Evolutionary conservation across 2,329 filamentous ascomycete species (phyloP), one percentile per base, ranked within the genome.

Genomic region (Dactylellina parvicollis): DNA sequence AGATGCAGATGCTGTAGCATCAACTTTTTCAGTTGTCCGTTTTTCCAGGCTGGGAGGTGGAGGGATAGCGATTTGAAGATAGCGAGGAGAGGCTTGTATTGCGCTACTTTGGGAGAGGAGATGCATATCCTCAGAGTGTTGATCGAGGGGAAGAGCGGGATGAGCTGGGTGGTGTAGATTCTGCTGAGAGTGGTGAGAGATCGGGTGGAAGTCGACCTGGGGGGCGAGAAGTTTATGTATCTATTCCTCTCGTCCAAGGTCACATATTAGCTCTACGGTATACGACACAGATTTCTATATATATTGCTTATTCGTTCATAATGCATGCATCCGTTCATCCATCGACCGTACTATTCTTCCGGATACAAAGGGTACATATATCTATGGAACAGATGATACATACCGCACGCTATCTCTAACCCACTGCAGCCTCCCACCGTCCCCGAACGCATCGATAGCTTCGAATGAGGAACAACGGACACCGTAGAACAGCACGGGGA

Each of bases 401-500:
- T 60, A 60, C 55, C 55, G 22, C 2, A 60, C 55, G 16, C 28
- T 46, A 20, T 28, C 38, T 8, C 38, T 14, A 2, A 60, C 18
- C 9, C 44, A 30, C 4, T 26, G 40, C 3, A 60, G 40, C 8
- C 20, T 32, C 2, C 55, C 55, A 34, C 40, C 55, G 30, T 60
- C 55, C n/a, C 12, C 40, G 22, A 60, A 60, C 10, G 40, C 55
- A 4, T 12, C 24, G 10, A 60, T 28, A 9, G 55, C 26, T 4
- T 60, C 40, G 8, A 18, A 14, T 8, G 24, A 30, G 8, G 44
- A 4, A n/a, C n/a, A n/a, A n/a, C n/a, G 8, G 24, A 60, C n/a
- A 1, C 40, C 24, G 3, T 26, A 40, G 32, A 60, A 47, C 3
- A 60, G 55, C 40, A 46, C 24, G 22, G 55, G 55, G 1, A 47